Percentiles rank a stretch among this genome's conserved stretches.
These are phyloP conservation scores for Eutypella sp. DNA, from an alignment of 2,329 filamentous ascomycete species.

Conservation along the genomic window DNA sequence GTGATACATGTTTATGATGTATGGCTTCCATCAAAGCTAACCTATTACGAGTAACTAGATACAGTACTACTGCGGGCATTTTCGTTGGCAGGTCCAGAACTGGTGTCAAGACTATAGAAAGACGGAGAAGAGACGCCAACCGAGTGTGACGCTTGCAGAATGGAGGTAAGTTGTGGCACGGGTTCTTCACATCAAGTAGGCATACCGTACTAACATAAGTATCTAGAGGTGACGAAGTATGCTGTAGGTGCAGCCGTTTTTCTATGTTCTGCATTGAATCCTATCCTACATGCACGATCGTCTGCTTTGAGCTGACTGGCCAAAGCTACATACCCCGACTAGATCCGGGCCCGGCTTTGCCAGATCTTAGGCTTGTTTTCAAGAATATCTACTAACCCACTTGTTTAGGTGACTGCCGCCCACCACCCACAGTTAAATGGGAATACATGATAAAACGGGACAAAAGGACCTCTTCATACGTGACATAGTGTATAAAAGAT, in stretches of 20 bases:
- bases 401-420: not conserved
- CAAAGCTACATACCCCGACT: not conserved
- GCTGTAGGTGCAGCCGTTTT: conserved; percentile 1
- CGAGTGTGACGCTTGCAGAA: conserved; percentile 3
- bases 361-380: no score
- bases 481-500: not conserved
- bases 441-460: conserved; percentile 1
- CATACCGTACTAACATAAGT: no score
- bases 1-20: not conserved
- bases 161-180: conserved; percentile 1
- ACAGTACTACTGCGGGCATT: conserved; percentile 4
- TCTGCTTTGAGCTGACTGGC: no score
- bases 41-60: not conserved
- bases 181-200: not conserved
- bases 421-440: not conserved
- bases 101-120: conserved; percentile 4
- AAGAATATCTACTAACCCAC: not conserved
- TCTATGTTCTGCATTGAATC: not conserved
- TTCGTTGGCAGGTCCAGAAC: conserved; percentile 3
- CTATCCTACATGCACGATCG: not conserved
- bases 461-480: not conserved
- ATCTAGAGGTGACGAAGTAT: conserved; percentile 5
- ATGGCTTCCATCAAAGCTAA: not conserved
- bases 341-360: no score
- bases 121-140: conserved; percentile 3